These are phyloP conservation scores for Chytridium lagenaria DNA, from an alignment of 371 early-diverging fungal species.

Conservation along the genomic window DNA sequence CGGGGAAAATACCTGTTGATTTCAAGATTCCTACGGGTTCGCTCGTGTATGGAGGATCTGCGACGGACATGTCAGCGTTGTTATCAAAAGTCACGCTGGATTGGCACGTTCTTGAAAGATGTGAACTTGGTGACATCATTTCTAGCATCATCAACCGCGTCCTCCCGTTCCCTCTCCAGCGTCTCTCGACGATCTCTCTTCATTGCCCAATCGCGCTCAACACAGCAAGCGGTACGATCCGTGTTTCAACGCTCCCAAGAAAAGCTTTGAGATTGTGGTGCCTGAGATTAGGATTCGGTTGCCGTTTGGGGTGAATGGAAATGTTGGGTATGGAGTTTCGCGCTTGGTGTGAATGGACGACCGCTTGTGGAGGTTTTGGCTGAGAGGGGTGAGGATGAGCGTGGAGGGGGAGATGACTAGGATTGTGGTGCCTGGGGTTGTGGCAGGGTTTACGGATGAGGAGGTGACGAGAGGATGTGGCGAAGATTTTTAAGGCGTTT, in stretches of 20 bases:
- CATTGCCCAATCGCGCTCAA: no score
- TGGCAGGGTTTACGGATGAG: constrained; percentile 31
- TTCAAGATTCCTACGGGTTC: neutral
- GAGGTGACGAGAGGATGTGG: constrained; percentile 25
- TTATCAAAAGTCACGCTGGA: neutral
- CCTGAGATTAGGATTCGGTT: neutral
- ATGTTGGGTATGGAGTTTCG: neutral
- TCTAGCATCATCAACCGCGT: no score
- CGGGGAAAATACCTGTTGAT: neutral
- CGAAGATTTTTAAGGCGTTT: constrained; percentile 22
- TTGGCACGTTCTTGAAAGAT: neutral
- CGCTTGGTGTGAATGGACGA: neutral
- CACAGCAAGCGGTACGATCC: no score
- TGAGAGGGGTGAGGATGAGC: neutral
- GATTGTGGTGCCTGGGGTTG: neutral
- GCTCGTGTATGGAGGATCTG: neutral
- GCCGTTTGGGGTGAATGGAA: neutral
- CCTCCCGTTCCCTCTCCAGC: no score
- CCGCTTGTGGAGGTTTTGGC: neutral
- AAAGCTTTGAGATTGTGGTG: neutral
- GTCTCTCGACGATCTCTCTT: no score
- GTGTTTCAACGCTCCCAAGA: neutral
- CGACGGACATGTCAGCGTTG: neutral
- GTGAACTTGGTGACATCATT: neutral
- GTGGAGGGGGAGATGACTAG: neutral